Conservation (phyloP, 495 filamentous ascomycete species). For the Trichoderma reesei region DNA sequence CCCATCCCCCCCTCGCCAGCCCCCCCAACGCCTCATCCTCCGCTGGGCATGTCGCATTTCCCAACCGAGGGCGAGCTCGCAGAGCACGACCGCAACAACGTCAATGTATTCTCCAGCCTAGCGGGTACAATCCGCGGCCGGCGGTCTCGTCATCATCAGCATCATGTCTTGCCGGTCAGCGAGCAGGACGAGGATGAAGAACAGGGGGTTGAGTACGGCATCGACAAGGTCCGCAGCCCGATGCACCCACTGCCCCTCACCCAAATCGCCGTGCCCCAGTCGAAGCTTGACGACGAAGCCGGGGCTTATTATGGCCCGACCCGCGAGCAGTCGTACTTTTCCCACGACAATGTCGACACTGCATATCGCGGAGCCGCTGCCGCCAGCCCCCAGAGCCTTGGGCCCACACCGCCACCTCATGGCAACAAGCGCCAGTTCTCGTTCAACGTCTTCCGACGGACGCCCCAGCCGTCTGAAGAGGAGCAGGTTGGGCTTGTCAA, state of each 20-base stretch:
- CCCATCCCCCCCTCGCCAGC: slow-evolving; percentile 27
- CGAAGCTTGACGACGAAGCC: slow-evolving; percentile 32
- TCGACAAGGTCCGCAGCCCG: slow-evolving; percentile 31
- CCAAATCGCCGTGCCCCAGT: slow-evolving; percentile 46
- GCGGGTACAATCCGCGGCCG: slow-evolving; percentile 50
- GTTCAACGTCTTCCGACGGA: slow-evolving; percentile 67
- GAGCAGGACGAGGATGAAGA: slow-evolving; percentile 9
- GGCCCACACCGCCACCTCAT: slow-evolving; percentile 44
- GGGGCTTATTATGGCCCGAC: slow-evolving; percentile 31
- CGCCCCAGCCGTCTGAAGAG: slow-evolving; percentile 65
- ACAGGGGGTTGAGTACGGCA: slow-evolving; percentile 14
- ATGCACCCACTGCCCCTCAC: slow-evolving; percentile 52
- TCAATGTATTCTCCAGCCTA: slow-evolving; percentile 49
- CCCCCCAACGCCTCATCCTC: slow-evolving; percentile 55
- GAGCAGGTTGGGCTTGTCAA: slow-evolving; percentile 79
- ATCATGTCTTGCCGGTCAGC: slow-evolving; percentile 28
- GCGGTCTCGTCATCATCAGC: slow-evolving; percentile 37
- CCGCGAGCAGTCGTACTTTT: slow-evolving; percentile 20
- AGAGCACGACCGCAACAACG: slow-evolving; percentile 37
- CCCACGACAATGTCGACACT: slow-evolving; percentile 18
- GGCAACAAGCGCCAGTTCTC: slow-evolving; percentile 72
- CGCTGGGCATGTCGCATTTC: slow-evolving; percentile 81
- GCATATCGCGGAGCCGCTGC: slow-evolving; percentile 29
- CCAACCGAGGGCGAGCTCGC: slow-evolving; percentile 54
- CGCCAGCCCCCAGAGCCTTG: slow-evolving; percentile 19